Percentiles rank a stretch among this genome's conserved stretches.
These are phyloP conservation scores for Lasiodiplodia theobromae DNA, from an alignment of 2,329 filamentous ascomycete species.

Conservation along the genomic window DNA sequence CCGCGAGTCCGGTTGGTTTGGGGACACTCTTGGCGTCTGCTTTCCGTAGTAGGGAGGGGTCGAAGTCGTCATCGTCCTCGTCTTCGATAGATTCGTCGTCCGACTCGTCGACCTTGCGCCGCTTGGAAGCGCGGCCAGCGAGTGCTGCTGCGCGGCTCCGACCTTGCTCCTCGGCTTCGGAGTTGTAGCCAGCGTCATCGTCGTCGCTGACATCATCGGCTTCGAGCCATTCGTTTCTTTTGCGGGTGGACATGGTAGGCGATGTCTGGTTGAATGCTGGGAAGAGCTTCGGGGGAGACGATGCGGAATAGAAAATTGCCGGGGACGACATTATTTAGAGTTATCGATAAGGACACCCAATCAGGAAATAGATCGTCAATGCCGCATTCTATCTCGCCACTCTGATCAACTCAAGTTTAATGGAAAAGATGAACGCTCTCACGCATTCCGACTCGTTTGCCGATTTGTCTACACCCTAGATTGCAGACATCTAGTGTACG, in stretches of 20 bases:
- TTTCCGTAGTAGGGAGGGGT: constrained; percentile 13
- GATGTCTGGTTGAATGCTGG: neutral
- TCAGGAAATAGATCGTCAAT: neutral
- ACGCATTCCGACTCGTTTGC: neutral
- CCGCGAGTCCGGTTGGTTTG: constrained; percentile 5
- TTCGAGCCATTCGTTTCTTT: constrained; percentile 75
- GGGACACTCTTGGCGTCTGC: constrained; percentile 12
- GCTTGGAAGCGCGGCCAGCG: constrained; percentile 61
- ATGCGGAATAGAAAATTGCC: constrained; percentile 20
- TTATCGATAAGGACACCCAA: constrained; percentile 17
- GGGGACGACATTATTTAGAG: neutral
- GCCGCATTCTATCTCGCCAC: neutral
- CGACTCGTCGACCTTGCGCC: constrained; percentile 64
- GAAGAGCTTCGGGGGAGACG: constrained; percentile 4
- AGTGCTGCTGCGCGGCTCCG: constrained; percentile 63
- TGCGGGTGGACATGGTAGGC: constrained; percentile 68
- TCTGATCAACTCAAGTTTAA: neutral
- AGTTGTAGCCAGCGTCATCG: constrained; percentile 65
- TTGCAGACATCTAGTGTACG: neutral
- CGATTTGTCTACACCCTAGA: neutral
- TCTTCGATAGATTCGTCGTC: constrained; percentile 34
- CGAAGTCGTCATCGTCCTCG: constrained; percentile 31
- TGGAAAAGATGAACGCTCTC: neutral
- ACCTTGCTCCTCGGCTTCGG: constrained; percentile 69
- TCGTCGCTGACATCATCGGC: constrained; percentile 51